Conservation (phyloP, 768 basidiomycete genomes). For the Auriculariales sp. region DNA sequence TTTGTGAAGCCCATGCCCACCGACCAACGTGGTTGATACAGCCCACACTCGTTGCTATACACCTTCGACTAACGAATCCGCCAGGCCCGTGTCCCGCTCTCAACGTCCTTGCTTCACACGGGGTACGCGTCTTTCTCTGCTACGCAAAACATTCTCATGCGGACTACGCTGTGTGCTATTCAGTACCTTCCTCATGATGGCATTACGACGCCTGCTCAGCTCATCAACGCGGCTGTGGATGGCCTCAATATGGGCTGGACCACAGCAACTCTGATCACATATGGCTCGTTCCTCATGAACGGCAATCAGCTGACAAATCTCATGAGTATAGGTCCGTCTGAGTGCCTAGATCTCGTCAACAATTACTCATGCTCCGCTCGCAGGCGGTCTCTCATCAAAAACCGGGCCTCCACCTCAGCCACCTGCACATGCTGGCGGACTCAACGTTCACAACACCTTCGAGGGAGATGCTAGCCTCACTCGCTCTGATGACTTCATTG, state of each 20-base stretch:
- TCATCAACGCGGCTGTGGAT: slow-evolving; percentile 4
- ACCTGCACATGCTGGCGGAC: slow-evolving; percentile 3
- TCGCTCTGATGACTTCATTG: slow-evolving; percentile 5
- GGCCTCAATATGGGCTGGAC: slow-evolving; percentile 6
- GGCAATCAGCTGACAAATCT: slow-evolving; percentile 5
- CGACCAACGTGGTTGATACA: slow-evolving; percentile 5
- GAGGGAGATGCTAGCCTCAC: slow-evolving; percentile 6
- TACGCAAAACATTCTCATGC: background rate
- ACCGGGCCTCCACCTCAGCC: background rate
- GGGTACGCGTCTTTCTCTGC: slow-evolving; percentile 2
- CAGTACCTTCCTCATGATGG: slow-evolving; percentile 5
- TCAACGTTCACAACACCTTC: slow-evolving; percentile 2
- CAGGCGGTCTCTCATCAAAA: background rate
- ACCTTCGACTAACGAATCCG: background rate
- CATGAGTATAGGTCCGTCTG: slow-evolving; percentile 3
- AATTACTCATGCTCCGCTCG: background rate
- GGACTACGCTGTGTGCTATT: background rate
- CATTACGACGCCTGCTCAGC: slow-evolving; percentile 4
- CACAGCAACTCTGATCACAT: slow-evolving; percentile 1
- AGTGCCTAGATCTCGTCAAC: background rate
- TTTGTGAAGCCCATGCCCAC: background rate
- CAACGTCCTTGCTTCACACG: slow-evolving; percentile 4
- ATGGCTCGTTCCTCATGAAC: slow-evolving; percentile 2
- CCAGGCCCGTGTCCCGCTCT: slow-evolving; percentile 4
- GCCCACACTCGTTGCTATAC: background rate